phyloP scores from a whole-genome alignment of 148 eudicot genomes.

The Rhododendron vialii region DNA sequence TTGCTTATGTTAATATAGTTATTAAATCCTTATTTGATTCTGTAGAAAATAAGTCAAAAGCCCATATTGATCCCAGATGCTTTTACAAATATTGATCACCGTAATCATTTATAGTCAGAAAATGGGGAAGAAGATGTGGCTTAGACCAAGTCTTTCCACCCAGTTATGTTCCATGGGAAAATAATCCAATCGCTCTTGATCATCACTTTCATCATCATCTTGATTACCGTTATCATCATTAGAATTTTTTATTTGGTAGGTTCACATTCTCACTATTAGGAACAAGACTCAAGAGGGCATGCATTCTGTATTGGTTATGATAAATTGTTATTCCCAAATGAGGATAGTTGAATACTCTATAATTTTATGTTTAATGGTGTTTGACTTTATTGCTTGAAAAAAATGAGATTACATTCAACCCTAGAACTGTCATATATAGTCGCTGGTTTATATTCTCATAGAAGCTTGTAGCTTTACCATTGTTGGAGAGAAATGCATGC shows the following conservation, averaged over 20 bases:
- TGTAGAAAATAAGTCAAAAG: not conserved
- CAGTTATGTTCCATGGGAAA: not conserved
- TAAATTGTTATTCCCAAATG: not conserved
- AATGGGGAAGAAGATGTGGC: too few relatives aligned
- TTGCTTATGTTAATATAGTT: constrained; percentile 1
- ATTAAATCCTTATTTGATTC: not conserved
- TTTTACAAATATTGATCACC: too few relatives aligned
- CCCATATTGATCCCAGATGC: too few relatives aligned
- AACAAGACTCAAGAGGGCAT: not conserved
- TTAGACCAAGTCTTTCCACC: not conserved
- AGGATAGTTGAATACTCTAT: not conserved
- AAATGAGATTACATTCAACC: not conserved
- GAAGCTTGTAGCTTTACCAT: not conserved
- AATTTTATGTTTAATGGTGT: not conserved
- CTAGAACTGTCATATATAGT: not conserved
- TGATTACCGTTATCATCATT: not conserved
- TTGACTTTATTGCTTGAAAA: not conserved
- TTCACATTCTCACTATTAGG: not conserved
- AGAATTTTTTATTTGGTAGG: not conserved
- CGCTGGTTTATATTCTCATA: too few relatives aligned
- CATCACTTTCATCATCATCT: not conserved
- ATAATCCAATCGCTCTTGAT: not conserved
- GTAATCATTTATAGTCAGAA: too few relatives aligned
- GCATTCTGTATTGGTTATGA: not conserved
- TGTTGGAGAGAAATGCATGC: not conserved